Evolutionary conservation across 176 grass and related monocot species (phyloP), one percentile per base, ranked within the genome.

Genomic region (Eleusine indica): DNA sequence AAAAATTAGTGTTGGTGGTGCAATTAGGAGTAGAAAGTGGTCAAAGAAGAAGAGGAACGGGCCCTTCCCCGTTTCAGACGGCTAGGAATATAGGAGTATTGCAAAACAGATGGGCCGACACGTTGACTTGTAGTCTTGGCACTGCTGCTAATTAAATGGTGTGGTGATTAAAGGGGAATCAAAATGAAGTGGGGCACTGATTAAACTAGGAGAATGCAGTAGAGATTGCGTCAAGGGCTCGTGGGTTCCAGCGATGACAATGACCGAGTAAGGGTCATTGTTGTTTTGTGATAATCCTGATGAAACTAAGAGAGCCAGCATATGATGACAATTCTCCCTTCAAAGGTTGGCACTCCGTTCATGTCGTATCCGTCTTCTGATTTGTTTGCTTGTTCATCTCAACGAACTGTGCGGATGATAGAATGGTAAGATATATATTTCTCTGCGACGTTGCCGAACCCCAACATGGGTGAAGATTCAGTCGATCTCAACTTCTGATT

Each of bases 1-100:
- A 25, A 43, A 62, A 56, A 77, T 61, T 43, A 9, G 37, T 62
- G 54, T 42, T 47, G 7, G 12, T 29, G 56, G 40, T 29, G 75
- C 22, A 6, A 30, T 78, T 47, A 47, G 6, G n/a, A 78, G 75
- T 18, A 28, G 75, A 62, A 65, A 78, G 41, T 78, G 58, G 75
- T 78, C 75, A 65, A 65, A 78, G 58, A 32, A 8, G 75, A 47
- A 29, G 40, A 41, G 21, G 4, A 39, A 29, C 7, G 17, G 43
- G 13, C 17, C 67, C 28, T 57, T 18, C 51, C 49, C 37, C 21
- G 73, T 56, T 68, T 39, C 37, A 70, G 18, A 61, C 67, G 22
- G 49, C 57, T 48, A 40, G 53, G 66, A 17, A 71, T 44, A 41
- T 41, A 25, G 25, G 25, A 25, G 25, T 25, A 69, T 41, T 40